Evolutionary conservation across 2,329 filamentous ascomycete species (phyloP).

Genomic region (Karstenula rhodostoma): DNA sequence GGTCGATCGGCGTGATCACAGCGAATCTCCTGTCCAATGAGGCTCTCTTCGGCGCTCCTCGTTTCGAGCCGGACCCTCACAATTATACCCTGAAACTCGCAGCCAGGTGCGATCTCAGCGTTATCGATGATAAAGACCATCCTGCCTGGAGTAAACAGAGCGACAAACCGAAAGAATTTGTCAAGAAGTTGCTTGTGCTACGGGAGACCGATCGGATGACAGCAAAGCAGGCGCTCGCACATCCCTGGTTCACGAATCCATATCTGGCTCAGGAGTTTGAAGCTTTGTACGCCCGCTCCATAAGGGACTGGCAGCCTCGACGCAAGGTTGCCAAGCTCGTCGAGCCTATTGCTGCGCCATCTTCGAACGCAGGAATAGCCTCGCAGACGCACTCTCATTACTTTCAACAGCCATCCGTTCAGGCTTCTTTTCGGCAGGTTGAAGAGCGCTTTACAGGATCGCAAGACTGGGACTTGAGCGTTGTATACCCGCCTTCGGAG

Average conservation of each 20-base stretch:
- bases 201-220: conserved; percentile 61
- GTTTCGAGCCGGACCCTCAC: conserved; percentile 32
- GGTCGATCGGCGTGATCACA: conserved; percentile 67
- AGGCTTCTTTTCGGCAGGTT: conserved; percentile 6
- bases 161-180: conserved; percentile 60
- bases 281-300: conserved; percentile 58
- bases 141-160: conserved; percentile 54
- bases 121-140: conserved; percentile 52
- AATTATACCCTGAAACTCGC: conserved; percentile 45
- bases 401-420: background rate
- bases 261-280: conserved; percentile 57
- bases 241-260: conserved; percentile 66
- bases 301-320: conserved; percentile 60
- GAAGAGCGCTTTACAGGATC: conserved; percentile 7
- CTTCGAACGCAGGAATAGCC: background rate
- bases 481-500: conserved; percentile 14
- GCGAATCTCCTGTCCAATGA: conserved; percentile 61
- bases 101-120: conserved; percentile 52
- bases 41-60: conserved; percentile 54
- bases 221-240: conserved; percentile 61
- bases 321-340: conserved; percentile 35
- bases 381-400: conserved; percentile 1
- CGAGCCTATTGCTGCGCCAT: conserved; percentile 30
- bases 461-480: conserved; percentile 13
- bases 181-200: conserved; percentile 59